These are phyloP conservation scores for Trichoderma asperellum DNA, from an alignment of 2,329 filamentous ascomycete species.

Conservation along the genomic window DNA sequence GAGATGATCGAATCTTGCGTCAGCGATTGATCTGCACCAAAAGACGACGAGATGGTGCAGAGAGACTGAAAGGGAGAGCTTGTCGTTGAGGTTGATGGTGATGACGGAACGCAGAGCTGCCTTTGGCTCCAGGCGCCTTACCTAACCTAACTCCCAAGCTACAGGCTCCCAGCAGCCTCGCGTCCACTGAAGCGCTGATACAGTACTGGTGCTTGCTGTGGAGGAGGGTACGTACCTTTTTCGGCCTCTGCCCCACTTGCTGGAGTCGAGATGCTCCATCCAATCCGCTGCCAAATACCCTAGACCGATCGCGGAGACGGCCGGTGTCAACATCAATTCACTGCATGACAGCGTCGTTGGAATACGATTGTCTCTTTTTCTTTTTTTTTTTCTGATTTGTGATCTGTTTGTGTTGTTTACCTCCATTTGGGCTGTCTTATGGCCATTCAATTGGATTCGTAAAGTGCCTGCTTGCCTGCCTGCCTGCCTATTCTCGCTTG, in stretches of 20 bases:
- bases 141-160: neutral
- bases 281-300: neutral
- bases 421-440: too few species aligned
- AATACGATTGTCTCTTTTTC: neutral
- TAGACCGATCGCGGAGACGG: conserved; percentile 32
- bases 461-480: neutral
- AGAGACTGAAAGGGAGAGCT: neutral
- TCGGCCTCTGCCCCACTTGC: neutral
- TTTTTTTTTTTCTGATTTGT: neutral
- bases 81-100: neutral
- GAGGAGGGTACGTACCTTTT: conserved; percentile 32
- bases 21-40: neutral
- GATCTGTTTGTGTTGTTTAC: neutral
- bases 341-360: neutral
- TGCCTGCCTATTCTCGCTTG: neutral
- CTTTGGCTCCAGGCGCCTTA: neutral
- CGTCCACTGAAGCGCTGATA: conserved; percentile 29
- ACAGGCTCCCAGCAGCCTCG: conserved; percentile 40
- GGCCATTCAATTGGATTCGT: neutral
- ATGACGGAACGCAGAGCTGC: conserved; percentile 27
- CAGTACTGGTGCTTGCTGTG: neutral
- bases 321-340: conserved; percentile 7
- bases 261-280: neutral
- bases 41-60: neutral
- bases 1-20: neutral